Base-by-base conservation (phyloP, 225 moss, liverwort and hornwort genomes). In the Marchantia polymorpha region DNA sequence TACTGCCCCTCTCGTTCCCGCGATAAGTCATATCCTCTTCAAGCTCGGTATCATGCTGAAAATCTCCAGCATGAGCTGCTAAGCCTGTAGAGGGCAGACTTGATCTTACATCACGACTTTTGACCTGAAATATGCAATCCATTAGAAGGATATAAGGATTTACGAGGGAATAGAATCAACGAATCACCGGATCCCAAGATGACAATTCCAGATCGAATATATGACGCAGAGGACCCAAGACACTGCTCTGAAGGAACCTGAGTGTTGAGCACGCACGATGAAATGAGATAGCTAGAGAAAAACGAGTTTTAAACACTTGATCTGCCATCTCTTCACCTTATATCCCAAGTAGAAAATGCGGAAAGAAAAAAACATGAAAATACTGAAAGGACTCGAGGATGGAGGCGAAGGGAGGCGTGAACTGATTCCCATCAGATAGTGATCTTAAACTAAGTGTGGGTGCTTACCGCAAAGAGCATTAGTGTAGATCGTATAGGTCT, bases 1-100 rank as follows among this genome's bases (percentile, higher is more conserved):
- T 50, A 27, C 69, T 75, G 30, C 81, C 81, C 55, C 78, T 74
- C 52, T 85, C 82, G 71, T 60, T 74, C 58, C 53, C 85, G 6
- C 17, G 52, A 67, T 49, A 72, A 70, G 59, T 74, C 50, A 46
- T 55, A 46, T 80, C 80, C 67, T 83, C 81, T 59, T 80, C 82
- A 73, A 73, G 64, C 46, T 83, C 83, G 60, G 69, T 53, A 59
- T 83, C 82, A 55, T 70, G 70, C 50, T 85, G 85, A 27, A 71
- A 79, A 56, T 85, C 86, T 69, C 83, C 74, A 61, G 83, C 83
- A 75, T 86, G 80, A 58, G 83, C 83, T 74, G 83, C 86, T 61
- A 86, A 81, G 54, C 86, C 86, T 70, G 83, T 83, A 72, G 80
- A 52, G 74, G 83, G 83, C 54, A 83, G 74, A 63, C 77, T 83